phyloP scores from a whole-genome alignment of 495 filamentous ascomycete genomes.

The Penicillium coprophilum region DNA sequence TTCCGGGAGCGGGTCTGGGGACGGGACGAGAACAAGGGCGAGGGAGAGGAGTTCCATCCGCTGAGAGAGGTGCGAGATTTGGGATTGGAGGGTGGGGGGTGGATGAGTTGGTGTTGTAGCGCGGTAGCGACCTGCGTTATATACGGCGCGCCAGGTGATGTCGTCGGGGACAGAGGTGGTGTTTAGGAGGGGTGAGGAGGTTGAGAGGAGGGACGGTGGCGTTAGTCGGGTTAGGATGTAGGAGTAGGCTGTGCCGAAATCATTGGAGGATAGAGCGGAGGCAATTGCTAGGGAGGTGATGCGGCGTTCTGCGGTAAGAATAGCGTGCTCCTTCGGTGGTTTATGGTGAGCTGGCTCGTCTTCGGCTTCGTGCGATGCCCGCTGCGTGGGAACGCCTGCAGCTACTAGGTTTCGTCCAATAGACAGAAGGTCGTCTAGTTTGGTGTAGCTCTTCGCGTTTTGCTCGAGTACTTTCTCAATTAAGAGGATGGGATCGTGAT shows the following conservation, averaged over 20 bases:
- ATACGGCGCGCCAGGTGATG: constrained; percentile 88
- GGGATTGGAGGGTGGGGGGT: constrained; percentile 31
- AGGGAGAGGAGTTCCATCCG: constrained; percentile 88
- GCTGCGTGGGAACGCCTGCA: constrained; percentile 55
- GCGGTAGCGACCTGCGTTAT: constrained; percentile 81
- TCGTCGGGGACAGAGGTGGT: constrained; percentile 58
- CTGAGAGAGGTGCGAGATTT: constrained; percentile 56
- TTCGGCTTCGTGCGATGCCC: constrained; percentile 23
- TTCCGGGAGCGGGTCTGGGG: constrained; percentile 70
- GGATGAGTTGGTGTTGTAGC: constrained; percentile 36
- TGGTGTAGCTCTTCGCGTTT: constrained; percentile 80
- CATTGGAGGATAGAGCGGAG: constrained; percentile 78
- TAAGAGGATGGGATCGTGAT: constrained; percentile 79
- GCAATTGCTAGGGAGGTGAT: constrained; percentile 88
- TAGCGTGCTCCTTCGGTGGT: constrained; percentile 25
- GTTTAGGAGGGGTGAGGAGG: constrained; percentile 28
- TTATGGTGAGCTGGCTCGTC: constrained; percentile 10
- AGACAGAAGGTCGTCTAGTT: constrained; percentile 77
- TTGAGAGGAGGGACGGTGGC: constrained; percentile 35
- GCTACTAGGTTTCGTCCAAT: constrained; percentile 75
- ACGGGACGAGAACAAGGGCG: constrained; percentile 76
- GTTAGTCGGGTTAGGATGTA: constrained; percentile 74
- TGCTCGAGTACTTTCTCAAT: constrained; percentile 84
- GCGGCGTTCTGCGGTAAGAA: constrained; percentile 56
- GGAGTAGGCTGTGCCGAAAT: constrained; percentile 97